phyloP scores from a whole-genome alignment of 148 eudicot genomes.

The Spergularia marina region DNA sequence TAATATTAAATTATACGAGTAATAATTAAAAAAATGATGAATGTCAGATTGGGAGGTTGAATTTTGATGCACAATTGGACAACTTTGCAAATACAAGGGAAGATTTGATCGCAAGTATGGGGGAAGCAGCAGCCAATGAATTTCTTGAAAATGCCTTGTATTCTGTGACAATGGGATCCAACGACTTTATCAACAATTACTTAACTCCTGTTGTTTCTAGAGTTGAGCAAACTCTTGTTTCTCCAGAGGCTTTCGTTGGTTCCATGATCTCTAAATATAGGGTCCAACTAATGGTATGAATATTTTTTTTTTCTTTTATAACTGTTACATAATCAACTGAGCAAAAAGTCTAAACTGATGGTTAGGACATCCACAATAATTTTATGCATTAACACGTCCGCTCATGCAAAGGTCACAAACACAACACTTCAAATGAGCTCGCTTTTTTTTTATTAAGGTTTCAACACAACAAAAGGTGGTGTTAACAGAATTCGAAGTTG shows the following conservation, averaged over 20 bases:
- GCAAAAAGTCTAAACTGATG: too few relatives aligned
- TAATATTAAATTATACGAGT: neutral
- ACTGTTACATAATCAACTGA: too few relatives aligned
- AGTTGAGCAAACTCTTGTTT: constrained; percentile 35
- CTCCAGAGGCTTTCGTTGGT: constrained; percentile 57
- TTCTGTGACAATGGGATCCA: constrained; percentile 79
- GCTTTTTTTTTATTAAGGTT: too few relatives aligned
- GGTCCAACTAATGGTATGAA: constrained; percentile 62
- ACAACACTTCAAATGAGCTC: too few relatives aligned
- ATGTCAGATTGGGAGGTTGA: constrained; percentile 62
- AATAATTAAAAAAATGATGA: neutral
- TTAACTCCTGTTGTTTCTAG: constrained; percentile 56
- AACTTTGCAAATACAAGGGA: constrained; percentile 80
- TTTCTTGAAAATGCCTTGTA: constrained; percentile 50
- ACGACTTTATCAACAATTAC: constrained; percentile 90
- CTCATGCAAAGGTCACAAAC: too few relatives aligned
- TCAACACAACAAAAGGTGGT: too few relatives aligned
- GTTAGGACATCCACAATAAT: too few relatives aligned
- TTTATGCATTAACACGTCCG: too few relatives aligned
- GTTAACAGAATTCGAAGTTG: too few relatives aligned
- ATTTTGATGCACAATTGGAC: constrained; percentile 77
- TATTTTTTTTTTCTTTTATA: too few relatives aligned
- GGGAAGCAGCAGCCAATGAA: constrained; percentile 43
- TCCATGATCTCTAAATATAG: constrained; percentile 52
- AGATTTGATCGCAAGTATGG: constrained; percentile 51